These are phyloP conservation scores for Apiospora pterosperma DNA, from an alignment of 2,329 filamentous ascomycete species.

Conservation along the genomic window DNA sequence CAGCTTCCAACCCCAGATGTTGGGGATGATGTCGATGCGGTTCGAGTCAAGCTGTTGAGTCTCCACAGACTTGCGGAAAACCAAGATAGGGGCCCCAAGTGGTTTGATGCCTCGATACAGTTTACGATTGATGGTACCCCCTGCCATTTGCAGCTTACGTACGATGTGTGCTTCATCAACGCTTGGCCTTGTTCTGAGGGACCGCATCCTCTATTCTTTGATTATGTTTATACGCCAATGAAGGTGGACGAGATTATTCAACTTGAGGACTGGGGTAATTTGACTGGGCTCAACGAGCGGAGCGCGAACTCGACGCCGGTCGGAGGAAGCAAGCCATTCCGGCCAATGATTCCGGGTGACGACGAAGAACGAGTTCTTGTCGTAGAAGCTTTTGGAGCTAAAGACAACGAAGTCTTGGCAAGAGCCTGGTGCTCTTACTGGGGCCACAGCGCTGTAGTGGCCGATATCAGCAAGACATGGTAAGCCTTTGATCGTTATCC, in stretches of 20 bases:
- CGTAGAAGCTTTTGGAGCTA: conserved; percentile 69
- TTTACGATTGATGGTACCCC: conserved; percentile 62
- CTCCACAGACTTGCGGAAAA: conserved; percentile 45
- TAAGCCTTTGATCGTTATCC: conserved; percentile 31
- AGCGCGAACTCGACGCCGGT: conserved; percentile 19
- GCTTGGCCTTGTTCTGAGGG: conserved; percentile 62
- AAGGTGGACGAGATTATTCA: conserved; percentile 63
- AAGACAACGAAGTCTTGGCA: conserved; percentile 73
- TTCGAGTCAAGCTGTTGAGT: conserved; percentile 66
- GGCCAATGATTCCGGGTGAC: conserved; percentile 37
- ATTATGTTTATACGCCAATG: conserved; percentile 60
- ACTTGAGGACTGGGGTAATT: conserved; percentile 62
- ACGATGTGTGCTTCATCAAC: conserved; percentile 64
- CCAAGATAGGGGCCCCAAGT: conserved; percentile 33
- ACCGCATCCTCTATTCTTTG: conserved; percentile 69
- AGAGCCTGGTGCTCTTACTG: conserved; percentile 76
- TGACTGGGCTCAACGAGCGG: conserved; percentile 17
- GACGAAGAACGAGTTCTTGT: conserved; percentile 66
- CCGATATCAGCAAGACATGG: conserved; percentile 67
- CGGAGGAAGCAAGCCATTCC: conserved; percentile 17
- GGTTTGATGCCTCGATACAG: conserved; percentile 59
- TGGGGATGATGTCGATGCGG: conserved; percentile 59
- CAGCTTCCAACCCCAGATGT: conserved; percentile 54
- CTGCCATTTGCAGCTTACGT: conserved; percentile 60
- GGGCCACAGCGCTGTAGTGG: conserved; percentile 68